Percentiles rank a stretch among this genome's conserved stretches.
phyloP scores from a whole-genome alignment of 2,329 filamentous ascomycete genomes.

The Fusarium marasasianum region DNA sequence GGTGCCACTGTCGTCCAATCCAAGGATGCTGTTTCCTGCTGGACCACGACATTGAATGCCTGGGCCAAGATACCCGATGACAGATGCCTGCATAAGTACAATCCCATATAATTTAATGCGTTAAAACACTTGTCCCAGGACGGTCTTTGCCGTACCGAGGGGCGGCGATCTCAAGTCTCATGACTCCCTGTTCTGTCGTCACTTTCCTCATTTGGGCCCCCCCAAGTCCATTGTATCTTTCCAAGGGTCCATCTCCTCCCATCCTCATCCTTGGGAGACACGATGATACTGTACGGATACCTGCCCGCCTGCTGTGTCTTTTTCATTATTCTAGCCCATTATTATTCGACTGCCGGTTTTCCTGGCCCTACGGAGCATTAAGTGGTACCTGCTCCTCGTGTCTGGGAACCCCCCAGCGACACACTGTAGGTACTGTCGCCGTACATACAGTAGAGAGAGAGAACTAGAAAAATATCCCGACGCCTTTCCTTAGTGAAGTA shows the following conservation, averaged over 20 bases:
- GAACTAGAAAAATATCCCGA: background rate
- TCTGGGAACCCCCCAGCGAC: background rate
- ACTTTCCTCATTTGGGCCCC: slow-evolving; percentile 34
- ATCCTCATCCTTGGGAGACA: slow-evolving; percentile 5
- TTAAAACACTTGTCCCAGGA: slow-evolving; percentile 11
- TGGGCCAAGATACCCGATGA: slow-evolving; percentile 5
- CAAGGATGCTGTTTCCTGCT: slow-evolving; percentile 6
- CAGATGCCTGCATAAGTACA: slow-evolving; percentile 6
- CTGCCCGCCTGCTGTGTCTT: background rate
- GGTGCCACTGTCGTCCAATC: slow-evolving; percentile 27
- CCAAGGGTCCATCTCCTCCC: slow-evolving; percentile 20
- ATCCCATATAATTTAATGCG: background rate
- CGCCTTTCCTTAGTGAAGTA: background rate
- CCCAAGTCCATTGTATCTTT: slow-evolving; percentile 15
- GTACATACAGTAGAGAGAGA: background rate
- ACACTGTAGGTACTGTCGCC: slow-evolving; percentile 22
- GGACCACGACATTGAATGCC: slow-evolving; percentile 15
- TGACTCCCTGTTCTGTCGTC: slow-evolving; percentile 40
- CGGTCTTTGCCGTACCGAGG: slow-evolving; percentile 7
- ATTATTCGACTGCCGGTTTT: slow-evolving; percentile 15
- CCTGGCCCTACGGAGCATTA: slow-evolving; percentile 18
- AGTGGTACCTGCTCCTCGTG: slow-evolving; percentile 12
- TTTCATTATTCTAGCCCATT: background rate
- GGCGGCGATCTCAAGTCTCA: slow-evolving; percentile 32
- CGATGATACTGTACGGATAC: slow-evolving; percentile 1